These are phyloP conservation scores for Phytophthora boehmeriae DNA, from an alignment of 352 stramenopile species.

Conservation along the genomic window DNA sequence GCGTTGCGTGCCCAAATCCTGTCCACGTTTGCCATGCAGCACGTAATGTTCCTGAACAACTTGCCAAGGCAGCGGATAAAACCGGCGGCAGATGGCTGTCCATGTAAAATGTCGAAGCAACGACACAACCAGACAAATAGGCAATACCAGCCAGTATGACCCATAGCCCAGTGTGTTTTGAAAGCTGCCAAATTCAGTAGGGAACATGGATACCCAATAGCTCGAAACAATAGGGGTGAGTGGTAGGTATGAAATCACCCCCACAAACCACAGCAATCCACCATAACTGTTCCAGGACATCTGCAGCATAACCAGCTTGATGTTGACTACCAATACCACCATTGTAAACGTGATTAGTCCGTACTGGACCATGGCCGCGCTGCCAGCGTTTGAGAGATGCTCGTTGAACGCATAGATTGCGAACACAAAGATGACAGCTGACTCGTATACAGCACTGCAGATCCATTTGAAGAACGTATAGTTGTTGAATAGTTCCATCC, in stretches of 20 bases:
- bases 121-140: slow-evolving; percentile 54
- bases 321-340: slow-evolving; percentile 93
- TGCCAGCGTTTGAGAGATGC: slow-evolving; percentile 76
- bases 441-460: slow-evolving; percentile 74
- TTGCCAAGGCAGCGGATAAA: slow-evolving; percentile 80
- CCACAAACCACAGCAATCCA: slow-evolving; percentile 57
- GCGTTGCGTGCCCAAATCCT: slow-evolving; percentile 7
- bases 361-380: slow-evolving; percentile 91
- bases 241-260: slow-evolving; percentile 71
- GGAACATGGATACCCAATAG: slow-evolving; percentile 66
- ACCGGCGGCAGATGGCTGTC: slow-evolving; percentile 73
- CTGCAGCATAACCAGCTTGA: slow-evolving; percentile 89
- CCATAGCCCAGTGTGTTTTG: slow-evolving; percentile 70
- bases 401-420: slow-evolving; percentile 78
- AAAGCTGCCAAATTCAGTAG: slow-evolving; percentile 74
- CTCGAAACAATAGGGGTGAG: slow-evolving; percentile 66
- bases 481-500: slow-evolving; percentile 84
- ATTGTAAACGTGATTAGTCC: slow-evolving; percentile 93
- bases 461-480: slow-evolving; percentile 89
- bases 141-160: slow-evolving; percentile 78
- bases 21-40: slow-evolving; percentile 41
- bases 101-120: slow-evolving; percentile 75
- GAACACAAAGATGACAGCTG: slow-evolving; percentile 72
- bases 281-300: slow-evolving; percentile 76
- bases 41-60: slow-evolving; percentile 84